These are phyloP conservation scores for sorghum (Sorghum bicolor) DNA, from an alignment of 176 grass and related monocot genomes.

Conservation along the genomic window DNA sequence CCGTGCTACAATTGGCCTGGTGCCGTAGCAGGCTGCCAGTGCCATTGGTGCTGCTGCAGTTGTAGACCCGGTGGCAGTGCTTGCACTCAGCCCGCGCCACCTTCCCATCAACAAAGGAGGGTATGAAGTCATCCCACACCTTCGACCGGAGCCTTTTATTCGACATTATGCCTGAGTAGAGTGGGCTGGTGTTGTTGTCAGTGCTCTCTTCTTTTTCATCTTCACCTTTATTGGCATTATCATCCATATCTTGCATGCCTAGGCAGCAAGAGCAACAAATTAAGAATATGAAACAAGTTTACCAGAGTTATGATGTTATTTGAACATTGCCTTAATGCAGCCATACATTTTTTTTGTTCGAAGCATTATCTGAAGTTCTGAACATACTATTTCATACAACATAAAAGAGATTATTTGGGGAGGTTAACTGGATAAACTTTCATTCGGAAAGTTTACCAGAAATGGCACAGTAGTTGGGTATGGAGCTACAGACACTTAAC, in stretches of 20 bases:
- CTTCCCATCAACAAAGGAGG: background rate
- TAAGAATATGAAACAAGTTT: background rate
- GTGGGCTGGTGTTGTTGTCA: background rate
- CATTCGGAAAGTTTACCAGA: background rate
- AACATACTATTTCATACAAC: background rate
- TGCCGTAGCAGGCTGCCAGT: conserved; percentile 21
- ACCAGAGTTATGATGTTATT: background rate
- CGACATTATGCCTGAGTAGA: background rate
- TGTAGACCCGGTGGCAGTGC: background rate
- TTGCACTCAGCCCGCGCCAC: background rate
- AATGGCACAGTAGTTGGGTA: background rate
- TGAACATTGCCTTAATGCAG: background rate
- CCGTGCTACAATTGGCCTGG: background rate
- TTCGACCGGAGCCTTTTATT: background rate
- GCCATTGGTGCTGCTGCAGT: background rate
- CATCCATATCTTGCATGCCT: background rate
- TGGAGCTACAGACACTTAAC: background rate
- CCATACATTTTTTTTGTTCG: background rate
- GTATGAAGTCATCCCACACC: background rate
- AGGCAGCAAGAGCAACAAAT: background rate
- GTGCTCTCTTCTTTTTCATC: background rate
- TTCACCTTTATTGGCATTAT: background rate
- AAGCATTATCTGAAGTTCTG: background rate
- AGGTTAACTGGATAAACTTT: background rate
- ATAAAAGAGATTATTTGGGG: background rate